Evolutionary conservation across 2,329 filamentous ascomycete species (phyloP).

Genomic region (Cercospora canescens): DNA sequence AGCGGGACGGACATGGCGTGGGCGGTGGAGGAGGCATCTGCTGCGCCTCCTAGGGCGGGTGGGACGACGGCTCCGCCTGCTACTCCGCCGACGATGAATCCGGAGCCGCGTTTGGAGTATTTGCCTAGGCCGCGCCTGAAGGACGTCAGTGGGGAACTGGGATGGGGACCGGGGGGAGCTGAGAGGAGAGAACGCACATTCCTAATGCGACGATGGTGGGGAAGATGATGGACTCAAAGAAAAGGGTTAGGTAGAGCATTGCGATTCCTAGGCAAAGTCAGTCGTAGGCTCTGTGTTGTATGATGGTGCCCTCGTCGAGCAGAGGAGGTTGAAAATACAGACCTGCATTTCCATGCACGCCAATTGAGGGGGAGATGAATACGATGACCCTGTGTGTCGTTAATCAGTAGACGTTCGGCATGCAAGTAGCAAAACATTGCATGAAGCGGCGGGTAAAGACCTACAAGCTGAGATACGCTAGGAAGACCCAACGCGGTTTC

Average conservation of each 20-base stretch:
- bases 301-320: background rate
- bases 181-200: conserved; percentile 43
- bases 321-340: background rate
- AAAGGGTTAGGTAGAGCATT: conserved; percentile 66
- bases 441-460: background rate
- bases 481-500: conserved; percentile 68
- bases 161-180: too few species aligned
- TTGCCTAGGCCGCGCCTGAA: conserved; percentile 64
- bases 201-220: conserved; percentile 79
- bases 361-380: conserved; percentile 56
- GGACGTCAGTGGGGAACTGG: too few species aligned
- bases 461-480: conserved; percentile 61
- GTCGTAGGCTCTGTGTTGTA: conserved; percentile 30
- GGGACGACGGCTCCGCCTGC: conserved; percentile 71
- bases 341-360: conserved; percentile 48
- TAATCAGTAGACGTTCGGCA: background rate
- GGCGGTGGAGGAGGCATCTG: conserved; percentile 53
- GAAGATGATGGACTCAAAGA: conserved; percentile 81
- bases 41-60: conserved; percentile 67
- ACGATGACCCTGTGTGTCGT: conserved; percentile 48
- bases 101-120: conserved; percentile 75
- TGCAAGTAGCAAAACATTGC: background rate
- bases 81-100: conserved; percentile 71
- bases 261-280: conserved; percentile 54
- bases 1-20: conserved; percentile 37